phyloP scores from a whole-genome alignment of 1,284 basidiomycete genomes.

The Fomitopsis pinicola region DNA sequence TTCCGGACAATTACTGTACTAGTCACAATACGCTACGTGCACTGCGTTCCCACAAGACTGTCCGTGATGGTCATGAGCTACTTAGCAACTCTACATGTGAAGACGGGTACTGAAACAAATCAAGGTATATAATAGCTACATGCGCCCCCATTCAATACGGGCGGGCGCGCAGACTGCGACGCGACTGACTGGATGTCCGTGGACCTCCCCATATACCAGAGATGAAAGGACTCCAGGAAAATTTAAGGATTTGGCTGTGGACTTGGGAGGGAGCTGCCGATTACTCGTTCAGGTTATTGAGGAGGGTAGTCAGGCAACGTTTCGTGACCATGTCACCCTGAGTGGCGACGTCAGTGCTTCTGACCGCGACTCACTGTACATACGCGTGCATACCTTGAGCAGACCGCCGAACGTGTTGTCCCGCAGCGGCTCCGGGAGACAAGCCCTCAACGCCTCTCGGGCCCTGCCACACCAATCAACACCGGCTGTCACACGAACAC shows the following conservation, averaged over 20 bases:
- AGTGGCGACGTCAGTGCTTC: slow-evolving; percentile 1
- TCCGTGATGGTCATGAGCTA: slow-evolving; percentile 3
- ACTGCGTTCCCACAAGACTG: slow-evolving; percentile 5
- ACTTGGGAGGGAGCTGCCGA: slow-evolving; percentile 2
- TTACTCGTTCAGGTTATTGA: slow-evolving; percentile 82
- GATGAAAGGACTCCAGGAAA: neutral
- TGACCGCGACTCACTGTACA: neutral
- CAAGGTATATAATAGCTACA: slow-evolving; percentile 10
- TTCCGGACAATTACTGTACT: slow-evolving; percentile 11
- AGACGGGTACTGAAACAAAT: slow-evolving; percentile 8
- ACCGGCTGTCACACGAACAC: neutral
- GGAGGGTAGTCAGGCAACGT: slow-evolving; percentile 90
- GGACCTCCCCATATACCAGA: neutral
- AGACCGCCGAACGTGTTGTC: slow-evolving; percentile 92
- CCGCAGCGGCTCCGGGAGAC: slow-evolving; percentile 93
- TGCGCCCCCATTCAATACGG: slow-evolving; percentile 1
- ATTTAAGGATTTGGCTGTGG: neutral
- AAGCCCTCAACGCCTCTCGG: slow-evolving; percentile 92
- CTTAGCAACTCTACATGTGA: slow-evolving; percentile 5
- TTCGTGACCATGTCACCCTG: slow-evolving; percentile 96
- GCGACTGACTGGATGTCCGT: neutral
- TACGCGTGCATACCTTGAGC: slow-evolving; percentile 60
- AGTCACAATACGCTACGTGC: slow-evolving; percentile 5
- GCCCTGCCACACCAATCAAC: slow-evolving; percentile 51
- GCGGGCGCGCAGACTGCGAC: neutral